A percentile compares a stretch with the other conserved stretches of the same genome.
Evolutionary conservation across 257 asterid genomes (phyloP).

Genomic region (Solanum sejunctum): DNA sequence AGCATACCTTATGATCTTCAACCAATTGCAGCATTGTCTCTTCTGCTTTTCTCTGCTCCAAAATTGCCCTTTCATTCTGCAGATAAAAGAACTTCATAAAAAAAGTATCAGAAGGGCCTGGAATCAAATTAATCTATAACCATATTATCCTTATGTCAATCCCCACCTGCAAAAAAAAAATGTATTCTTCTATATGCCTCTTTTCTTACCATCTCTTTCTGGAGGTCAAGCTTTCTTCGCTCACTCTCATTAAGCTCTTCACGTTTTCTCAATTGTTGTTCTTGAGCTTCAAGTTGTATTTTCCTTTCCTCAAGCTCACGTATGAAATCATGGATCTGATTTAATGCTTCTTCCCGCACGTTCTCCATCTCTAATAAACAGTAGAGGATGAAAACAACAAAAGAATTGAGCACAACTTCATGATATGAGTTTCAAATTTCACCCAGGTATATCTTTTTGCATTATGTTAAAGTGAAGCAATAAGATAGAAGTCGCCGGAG

Average conservation of each 20-base stretch:
- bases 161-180: not conserved
- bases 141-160: not conserved
- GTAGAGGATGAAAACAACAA: not conserved
- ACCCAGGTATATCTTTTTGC: not conserved
- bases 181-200: not conserved
- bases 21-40: slow-evolving; percentile 46
- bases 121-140: not conserved
- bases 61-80: slow-evolving; percentile 48
- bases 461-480: not conserved
- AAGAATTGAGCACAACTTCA: not conserved
- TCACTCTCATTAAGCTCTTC: slow-evolving; percentile 2
- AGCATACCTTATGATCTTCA: slow-evolving; percentile 56
- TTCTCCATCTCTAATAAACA: slow-evolving; percentile 1
- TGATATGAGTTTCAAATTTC: not conserved
- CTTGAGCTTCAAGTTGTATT: not conserved
- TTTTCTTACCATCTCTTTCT: slow-evolving; percentile 2
- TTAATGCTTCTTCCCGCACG: not conserved
- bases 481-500: not conserved
- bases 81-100: too few species aligned
- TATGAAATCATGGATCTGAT: not conserved
- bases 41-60: slow-evolving; percentile 53
- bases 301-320: not conserved
- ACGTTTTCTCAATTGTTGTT: not conserved
- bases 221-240: not conserved
- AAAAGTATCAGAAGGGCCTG: too few species aligned